Evolutionary conservation across 768 basidiomycete species (phyloP).

Genomic region (Boletus sensibilis): DNA sequence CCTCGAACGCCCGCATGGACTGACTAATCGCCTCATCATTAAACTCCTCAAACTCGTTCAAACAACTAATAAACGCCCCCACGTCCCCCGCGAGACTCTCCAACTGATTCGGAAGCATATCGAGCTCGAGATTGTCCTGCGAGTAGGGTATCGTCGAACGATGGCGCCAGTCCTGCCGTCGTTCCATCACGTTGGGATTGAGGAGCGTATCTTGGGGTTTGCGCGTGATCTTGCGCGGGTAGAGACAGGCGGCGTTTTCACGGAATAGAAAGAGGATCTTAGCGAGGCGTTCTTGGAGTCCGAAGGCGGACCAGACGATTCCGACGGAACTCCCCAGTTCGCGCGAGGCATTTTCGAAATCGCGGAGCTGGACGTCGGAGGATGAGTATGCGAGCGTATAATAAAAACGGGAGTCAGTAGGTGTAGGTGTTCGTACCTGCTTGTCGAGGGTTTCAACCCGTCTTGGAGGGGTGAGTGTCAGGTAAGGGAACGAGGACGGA

Average conservation of each 20-base stretch:
- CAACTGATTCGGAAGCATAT: slow-evolving; percentile 46
- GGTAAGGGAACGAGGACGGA: not conserved
- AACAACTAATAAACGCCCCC: slow-evolving; percentile 44
- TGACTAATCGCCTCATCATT: slow-evolving; percentile 49
- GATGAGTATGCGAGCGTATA: not conserved
- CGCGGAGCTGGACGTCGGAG: slow-evolving; percentile 39
- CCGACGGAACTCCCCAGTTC: slow-evolving; percentile 56
- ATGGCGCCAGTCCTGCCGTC: slow-evolving; percentile 30
- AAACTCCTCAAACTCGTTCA: slow-evolving; percentile 57
- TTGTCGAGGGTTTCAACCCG: slow-evolving; percentile 48
- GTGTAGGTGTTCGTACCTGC: slow-evolving; percentile 33
- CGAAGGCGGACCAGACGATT: slow-evolving; percentile 50
- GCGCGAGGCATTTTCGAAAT: slow-evolving; percentile 53
- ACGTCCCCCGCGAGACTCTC: slow-evolving; percentile 46
- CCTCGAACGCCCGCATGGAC: slow-evolving; percentile 46
- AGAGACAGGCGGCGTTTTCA: slow-evolving; percentile 52
- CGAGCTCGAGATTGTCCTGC: slow-evolving; percentile 42
- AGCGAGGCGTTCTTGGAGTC: slow-evolving; percentile 47
- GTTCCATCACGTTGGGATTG: slow-evolving; percentile 33
- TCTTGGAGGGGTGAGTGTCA: slow-evolving; percentile 23
- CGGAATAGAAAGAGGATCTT: slow-evolving; percentile 51
- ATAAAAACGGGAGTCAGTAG: not conserved
- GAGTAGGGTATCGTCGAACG: slow-evolving; percentile 38
- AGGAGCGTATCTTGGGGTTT: slow-evolving; percentile 36
- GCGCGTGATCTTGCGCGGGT: slow-evolving; percentile 44